Base-by-base conservation (phyloP, 176 grass and related monocot genomes). In the Zoysia pacifica region DNA sequence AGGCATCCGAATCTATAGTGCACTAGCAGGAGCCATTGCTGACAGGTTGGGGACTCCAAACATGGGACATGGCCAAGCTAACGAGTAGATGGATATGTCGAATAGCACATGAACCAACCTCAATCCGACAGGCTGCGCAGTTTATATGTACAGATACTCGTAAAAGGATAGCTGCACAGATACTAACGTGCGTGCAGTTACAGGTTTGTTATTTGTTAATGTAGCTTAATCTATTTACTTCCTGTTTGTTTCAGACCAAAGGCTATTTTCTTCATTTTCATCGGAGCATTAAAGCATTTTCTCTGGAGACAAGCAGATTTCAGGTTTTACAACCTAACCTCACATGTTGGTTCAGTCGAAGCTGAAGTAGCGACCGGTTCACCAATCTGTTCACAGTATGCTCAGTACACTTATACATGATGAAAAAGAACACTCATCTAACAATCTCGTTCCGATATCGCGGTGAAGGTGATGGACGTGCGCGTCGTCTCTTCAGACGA, bases 381-480 rank as follows among this genome's bases (percentile, higher is more conserved):
- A 48, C 12, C 66, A 73, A 37, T 44, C 1, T 73, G 42, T 67
- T 51, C 28, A 28, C 37, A 28, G 28, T 28, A 37, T 47, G 67
- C 9, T 78, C 73, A 72, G 56, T 20, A 20, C 20, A 48, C 28
- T 28, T 28, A 28, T 28, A 28, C 28, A 28, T 28, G 28, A 28
- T 28, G 28, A 28, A 28, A 28, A 28, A 28, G 28, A 28, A 28
- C 28, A 28, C 28, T 28, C 28, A 28, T 20, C 42, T 1, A 7
- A 75, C 61, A 93, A 38, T 86, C n/a, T 15, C 84, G 73, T 11
- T 88, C 87, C 0, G 75, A 82, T 81, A 91, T 90, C 2, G 77
- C 84, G 0, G 88, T 93, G 77, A 87, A 90, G 7, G 88, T 91
- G 78, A 93, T 80, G 68, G 94, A 97, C 62, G 81, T 88, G 49